Evolutionary conservation across 2,329 filamentous ascomycete genomes (phyloP).

Genomic region (Biscogniauxia marginata): DNA sequence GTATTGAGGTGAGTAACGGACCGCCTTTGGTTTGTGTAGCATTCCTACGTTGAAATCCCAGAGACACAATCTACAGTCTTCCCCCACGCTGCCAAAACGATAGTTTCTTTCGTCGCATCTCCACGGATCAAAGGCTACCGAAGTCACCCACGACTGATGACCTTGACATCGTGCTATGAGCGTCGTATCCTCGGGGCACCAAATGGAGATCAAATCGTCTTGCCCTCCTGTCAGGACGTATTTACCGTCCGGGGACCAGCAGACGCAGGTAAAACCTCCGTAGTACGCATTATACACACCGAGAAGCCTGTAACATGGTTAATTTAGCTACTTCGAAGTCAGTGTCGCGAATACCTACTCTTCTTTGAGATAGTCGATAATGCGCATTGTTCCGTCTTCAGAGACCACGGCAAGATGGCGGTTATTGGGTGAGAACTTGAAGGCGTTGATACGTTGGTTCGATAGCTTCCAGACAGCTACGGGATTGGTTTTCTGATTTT

Average conservation of each 20-base stretch:
- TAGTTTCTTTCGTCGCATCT: constrained; percentile 94
- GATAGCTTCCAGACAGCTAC: constrained; percentile 91
- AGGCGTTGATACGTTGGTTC: constrained; percentile 85
- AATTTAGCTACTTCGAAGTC: background rate
- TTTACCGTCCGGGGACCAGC: constrained; percentile 96
- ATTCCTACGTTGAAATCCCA: constrained; percentile 99
- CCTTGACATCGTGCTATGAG: constrained; percentile 92
- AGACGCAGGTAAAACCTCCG: constrained; percentile 87
- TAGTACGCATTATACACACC: constrained; percentile 91
- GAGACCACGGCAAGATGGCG: constrained; percentile 85
- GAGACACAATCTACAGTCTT: constrained; percentile 84
- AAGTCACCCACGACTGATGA: constrained; percentile 93
- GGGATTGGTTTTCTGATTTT: constrained; percentile 90
- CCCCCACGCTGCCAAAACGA: constrained; percentile 91
- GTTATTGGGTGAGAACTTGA: constrained; percentile 88
- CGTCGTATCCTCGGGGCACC: constrained; percentile 79
- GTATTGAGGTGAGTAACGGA: constrained; percentile 45
- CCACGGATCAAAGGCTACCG: constrained; percentile 95
- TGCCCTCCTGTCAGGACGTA: constrained; percentile 95
- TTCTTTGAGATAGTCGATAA: constrained; percentile 91
- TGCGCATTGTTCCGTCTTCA: constrained; percentile 84
- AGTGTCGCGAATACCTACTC: constrained; percentile 54
- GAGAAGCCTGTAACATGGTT: constrained; percentile 58
- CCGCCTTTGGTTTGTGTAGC: constrained; percentile 85
- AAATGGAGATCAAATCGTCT: constrained; percentile 94